Percentiles rank a stretch among this genome's conserved stretches.
Evolutionary conservation across 805 yeast genomes (phyloP).

Genomic region (Jamesozyma spencerorum): DNA sequence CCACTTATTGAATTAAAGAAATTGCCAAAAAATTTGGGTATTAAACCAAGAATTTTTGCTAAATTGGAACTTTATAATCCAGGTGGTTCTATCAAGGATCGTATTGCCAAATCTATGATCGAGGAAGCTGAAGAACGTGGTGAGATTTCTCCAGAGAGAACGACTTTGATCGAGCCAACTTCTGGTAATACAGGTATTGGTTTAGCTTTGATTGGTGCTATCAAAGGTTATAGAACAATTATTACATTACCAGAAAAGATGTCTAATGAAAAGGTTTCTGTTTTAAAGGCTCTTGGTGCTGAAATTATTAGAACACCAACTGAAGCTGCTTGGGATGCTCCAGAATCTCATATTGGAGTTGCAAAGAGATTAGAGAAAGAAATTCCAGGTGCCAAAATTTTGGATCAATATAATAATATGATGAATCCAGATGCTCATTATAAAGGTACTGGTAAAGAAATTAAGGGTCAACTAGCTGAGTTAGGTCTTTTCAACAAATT

Average conservation of each 20-base stretch:
- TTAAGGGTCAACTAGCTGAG: constrained; percentile 62
- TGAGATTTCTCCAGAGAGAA: constrained; percentile 65
- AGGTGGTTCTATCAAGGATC: constrained; percentile 84
- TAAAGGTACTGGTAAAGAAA: constrained; percentile 76
- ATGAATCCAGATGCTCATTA: constrained; percentile 81
- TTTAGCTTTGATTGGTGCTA: constrained; percentile 77
- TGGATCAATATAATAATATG: constrained; percentile 72
- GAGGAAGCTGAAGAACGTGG: constrained; percentile 76
- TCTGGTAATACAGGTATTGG: constrained; percentile 92
- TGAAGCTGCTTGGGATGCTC: constrained; percentile 88
- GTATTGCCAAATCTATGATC: constrained; percentile 81
- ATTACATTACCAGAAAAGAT: constrained; percentile 85
- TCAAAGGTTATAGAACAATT: constrained; percentile 76
- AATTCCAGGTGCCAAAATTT: constrained; percentile 73
- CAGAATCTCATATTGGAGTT: constrained; percentile 85
- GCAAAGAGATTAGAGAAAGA: constrained; percentile 72
- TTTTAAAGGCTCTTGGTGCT: constrained; percentile 81
- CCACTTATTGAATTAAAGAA: constrained; percentile 68
- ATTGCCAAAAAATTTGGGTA: constrained; percentile 66
- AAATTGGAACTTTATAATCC: constrained; percentile 79
- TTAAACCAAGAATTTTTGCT: constrained; percentile 62
- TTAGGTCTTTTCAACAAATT: constrained; percentile 42
- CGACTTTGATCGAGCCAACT: constrained; percentile 80
- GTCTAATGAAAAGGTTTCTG: constrained; percentile 86
- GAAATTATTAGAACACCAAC: constrained; percentile 87